phyloP scores from a whole-genome alignment of 78 protist genomes.

The Polysphondylium violaceum region DNA sequence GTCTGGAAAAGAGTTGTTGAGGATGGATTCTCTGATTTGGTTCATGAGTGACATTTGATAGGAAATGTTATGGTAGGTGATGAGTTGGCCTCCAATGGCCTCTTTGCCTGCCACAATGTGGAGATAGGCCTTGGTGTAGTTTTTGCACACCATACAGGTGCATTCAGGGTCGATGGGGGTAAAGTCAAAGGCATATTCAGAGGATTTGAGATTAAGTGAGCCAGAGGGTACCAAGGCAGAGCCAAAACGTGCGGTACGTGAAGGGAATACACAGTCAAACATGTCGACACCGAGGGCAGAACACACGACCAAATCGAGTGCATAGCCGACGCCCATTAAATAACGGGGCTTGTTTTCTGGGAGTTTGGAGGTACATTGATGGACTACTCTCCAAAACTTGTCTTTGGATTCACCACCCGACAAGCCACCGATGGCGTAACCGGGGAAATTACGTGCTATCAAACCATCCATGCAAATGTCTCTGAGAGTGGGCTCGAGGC shows the following conservation, averaged over 20 bases:
- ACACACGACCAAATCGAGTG: conserved; percentile 96
- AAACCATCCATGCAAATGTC: conserved; percentile 84
- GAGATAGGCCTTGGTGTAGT: conserved; percentile 92
- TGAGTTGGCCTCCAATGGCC: conserved; percentile 85
- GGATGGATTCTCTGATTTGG: conserved; percentile 81
- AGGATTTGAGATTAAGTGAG: conserved; percentile 43
- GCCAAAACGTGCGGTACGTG: conserved; percentile 96
- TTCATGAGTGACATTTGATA: conserved; percentile 90
- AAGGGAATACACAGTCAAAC: conserved; percentile 99
- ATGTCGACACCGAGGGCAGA: conserved; percentile 97
- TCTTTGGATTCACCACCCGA: conserved; percentile 96
- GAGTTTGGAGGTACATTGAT: conserved; percentile 82
- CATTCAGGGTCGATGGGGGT: conserved; percentile 60
- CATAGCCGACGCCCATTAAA: conserved; percentile 99
- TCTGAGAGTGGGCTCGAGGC: conserved; percentile 87
- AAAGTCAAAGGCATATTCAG: conserved; percentile 39
- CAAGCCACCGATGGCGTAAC: conserved; percentile 98
- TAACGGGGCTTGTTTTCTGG: conserved; percentile 95
- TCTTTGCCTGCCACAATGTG: conserved; percentile 82
- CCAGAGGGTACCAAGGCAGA: conserved; percentile 87
- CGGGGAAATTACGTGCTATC: conserved; percentile 89
- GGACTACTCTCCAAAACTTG: conserved; percentile 88
- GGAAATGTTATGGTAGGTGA: conserved; percentile 95
- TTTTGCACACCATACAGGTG: conserved; percentile 71
- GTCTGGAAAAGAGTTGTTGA: conserved; percentile 48